Evolutionary conservation across 257 asterid genomes (phyloP), one percentile per base, ranked within the genome.

Genomic region (Capsicum pubescens): DNA sequence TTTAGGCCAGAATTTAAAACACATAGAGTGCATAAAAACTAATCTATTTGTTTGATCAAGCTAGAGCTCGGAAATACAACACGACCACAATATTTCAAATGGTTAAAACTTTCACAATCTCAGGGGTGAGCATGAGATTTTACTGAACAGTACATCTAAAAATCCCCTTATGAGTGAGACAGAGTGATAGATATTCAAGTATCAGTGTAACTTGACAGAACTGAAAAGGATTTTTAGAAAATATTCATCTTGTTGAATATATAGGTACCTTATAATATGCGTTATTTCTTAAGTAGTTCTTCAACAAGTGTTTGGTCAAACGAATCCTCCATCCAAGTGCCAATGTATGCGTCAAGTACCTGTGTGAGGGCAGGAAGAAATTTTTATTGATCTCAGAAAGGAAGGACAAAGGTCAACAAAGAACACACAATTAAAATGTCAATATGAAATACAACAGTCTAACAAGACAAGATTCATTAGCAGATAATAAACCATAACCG

Each of bases 251-350:
- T 32, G n/a, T 52, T 2, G 56, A 13, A 46, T 59, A 44, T 81
- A 44, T 56, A 78, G 39, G 86, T 89, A 97, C 99, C 98, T 97
- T 95, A 87, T 97, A 97, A 85, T 93, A 97, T 82, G 98, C 99
- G 79, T 94, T 97, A 67, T 88, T 97, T 86, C 94, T 92, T 80
- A 97, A 88, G 90, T 95, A 97, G 87, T 91, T 93, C 85, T 87
- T 93, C 64, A 95, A 92, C 61, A 97, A 87, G 91, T 97, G 98
- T 88, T 91, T 92, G 85, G 99, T 95, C 85, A 97, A 89, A 79
- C 99, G 97, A 88, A 95, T 97, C 84, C 98, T 95, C 99, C 99
- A 97, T 87, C 98, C 99, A 89, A 97, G 97, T 44, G 99, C 99
- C 87, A 97, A 95, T 91, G 90, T 86, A 59, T 93, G 77, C 36